Conservation (phyloP, 2,329 filamentous ascomycete genomes). For the Stromatinia cepivora region DNA sequence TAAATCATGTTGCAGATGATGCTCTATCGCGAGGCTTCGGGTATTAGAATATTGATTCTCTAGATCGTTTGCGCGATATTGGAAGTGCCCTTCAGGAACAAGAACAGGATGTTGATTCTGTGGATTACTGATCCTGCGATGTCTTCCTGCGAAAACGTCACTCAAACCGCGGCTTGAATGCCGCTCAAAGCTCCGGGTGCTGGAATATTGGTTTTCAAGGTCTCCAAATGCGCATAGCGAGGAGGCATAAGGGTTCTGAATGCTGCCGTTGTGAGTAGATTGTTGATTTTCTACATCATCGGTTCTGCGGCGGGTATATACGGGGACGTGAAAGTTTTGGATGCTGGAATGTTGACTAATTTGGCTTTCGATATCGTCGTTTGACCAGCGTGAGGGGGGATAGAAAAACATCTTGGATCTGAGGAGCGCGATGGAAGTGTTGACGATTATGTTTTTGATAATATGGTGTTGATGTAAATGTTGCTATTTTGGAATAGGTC, state of each 20-base stretch:
- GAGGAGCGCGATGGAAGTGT: not conserved
- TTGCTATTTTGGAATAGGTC: not conserved
- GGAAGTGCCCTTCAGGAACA: not conserved
- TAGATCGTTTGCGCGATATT: fast-evolving
- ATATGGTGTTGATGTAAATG: no score
- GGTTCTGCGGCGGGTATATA: not conserved
- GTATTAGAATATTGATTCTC: not conserved
- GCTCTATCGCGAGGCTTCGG: not conserved
- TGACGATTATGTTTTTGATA: not conserved
- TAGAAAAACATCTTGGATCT: not conserved
- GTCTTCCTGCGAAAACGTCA: fast-evolving
- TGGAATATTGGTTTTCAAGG: not conserved
- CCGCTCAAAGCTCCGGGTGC: not conserved
- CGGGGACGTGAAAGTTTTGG: not conserved
- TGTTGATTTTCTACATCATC: not conserved
- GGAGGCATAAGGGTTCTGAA: fast-evolving
- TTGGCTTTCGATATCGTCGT: not conserved
- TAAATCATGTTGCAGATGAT: fast-evolving
- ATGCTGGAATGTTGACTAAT: not conserved
- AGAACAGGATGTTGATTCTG: not conserved
- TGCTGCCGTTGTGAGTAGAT: fast-evolving
- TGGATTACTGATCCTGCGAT: not conserved
- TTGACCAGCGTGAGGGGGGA: not conserved
- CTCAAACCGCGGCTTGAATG: not conserved
- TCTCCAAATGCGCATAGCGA: not conserved